These are phyloP conservation scores for Cladobotryum protrusum DNA, from an alignment of 2,329 filamentous ascomycete species.

Conservation along the genomic window DNA sequence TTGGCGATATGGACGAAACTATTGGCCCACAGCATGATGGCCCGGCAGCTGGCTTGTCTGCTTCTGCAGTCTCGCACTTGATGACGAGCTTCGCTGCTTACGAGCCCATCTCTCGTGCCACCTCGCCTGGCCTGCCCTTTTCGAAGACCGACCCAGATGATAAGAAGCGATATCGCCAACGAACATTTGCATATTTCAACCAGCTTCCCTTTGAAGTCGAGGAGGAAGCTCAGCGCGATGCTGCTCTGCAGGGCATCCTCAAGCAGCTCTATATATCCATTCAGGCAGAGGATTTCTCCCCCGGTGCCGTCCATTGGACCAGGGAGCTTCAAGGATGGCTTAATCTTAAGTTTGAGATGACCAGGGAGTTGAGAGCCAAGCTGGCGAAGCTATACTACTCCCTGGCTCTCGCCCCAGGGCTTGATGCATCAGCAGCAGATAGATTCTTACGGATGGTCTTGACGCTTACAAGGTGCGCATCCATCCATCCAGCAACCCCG, in stretches of 20 bases:
- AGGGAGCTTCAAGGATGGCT: conserved; percentile 94
- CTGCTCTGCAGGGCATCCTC: conserved; percentile 77
- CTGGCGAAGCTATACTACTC: conserved; percentile 92
- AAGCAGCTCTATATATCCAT: conserved; percentile 91
- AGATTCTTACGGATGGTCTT: conserved; percentile 97
- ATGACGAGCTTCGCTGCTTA: conserved; percentile 38
- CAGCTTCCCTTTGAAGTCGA: conserved; percentile 88
- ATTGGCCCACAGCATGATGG: conserved; percentile 28
- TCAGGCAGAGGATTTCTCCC: conserved; percentile 86
- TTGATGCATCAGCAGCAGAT: conserved; percentile 76
- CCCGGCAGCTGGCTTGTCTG: conserved; percentile 24
- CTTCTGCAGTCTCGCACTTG: conserved; percentile 27
- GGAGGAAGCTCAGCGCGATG: conserved; percentile 68
- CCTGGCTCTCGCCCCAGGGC: conserved; percentile 79
- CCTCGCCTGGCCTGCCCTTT: conserved; percentile 67
- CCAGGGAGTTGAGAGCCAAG: conserved; percentile 72
- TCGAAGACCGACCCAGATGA: conserved; percentile 44
- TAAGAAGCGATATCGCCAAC: conserved; percentile 66
- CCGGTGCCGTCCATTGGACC: conserved; percentile 94
- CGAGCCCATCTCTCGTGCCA: conserved; percentile 76
- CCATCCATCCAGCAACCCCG: not conserved
- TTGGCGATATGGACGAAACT: conserved; percentile 30
- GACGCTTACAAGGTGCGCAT: conserved; percentile 76
- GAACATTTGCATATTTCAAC: conserved; percentile 88
- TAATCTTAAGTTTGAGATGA: conserved; percentile 94